Evolutionary conservation across 192 early-diverging fungal species (phyloP).

Genomic region (Coemansia sp.): DNA sequence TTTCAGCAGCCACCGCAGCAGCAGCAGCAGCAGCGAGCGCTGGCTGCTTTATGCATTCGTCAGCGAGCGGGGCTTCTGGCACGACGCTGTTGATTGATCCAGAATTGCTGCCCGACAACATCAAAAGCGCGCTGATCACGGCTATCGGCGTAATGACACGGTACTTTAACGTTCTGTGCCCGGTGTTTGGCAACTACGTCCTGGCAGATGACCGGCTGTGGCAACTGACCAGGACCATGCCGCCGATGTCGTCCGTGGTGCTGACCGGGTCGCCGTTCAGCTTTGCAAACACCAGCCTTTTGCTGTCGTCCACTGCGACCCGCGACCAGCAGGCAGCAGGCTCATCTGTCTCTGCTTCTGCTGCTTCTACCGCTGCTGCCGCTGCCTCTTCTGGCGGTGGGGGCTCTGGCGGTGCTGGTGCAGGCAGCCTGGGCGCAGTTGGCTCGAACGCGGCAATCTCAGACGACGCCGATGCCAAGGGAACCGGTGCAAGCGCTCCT

Average conservation of each 20-base stretch:
- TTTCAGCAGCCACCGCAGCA: neutral
- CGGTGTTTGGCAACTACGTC: conserved; percentile 41
- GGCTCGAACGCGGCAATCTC: neutral
- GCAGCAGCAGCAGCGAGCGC: neutral
- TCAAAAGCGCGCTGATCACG: conserved; percentile 33
- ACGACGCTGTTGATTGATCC: conserved; percentile 5
- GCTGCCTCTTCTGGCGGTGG: neutral
- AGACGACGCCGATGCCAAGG: neutral
- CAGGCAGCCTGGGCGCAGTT: neutral
- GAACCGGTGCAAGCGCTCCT: neutral
- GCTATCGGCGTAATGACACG: conserved; percentile 38
- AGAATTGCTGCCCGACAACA: conserved; percentile 32
- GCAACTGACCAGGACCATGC: conserved; percentile 40
- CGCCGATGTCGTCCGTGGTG: conserved; percentile 42
- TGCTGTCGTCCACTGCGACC: neutral
- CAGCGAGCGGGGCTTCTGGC: no score
- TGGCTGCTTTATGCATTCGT: neutral
- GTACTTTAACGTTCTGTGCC: conserved; percentile 45
- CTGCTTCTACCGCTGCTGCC: neutral
- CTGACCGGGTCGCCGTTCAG: conserved; percentile 39
- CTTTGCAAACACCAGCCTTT: conserved; percentile 34
- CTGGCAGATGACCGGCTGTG: conserved; percentile 51
- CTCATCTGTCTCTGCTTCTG: neutral
- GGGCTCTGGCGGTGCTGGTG: neutral
- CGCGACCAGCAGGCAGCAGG: conserved; percentile 9